Evolutionary conservation across 208 protist genomes (phyloP).

Genomic region (Lotmaria passim): DNA sequence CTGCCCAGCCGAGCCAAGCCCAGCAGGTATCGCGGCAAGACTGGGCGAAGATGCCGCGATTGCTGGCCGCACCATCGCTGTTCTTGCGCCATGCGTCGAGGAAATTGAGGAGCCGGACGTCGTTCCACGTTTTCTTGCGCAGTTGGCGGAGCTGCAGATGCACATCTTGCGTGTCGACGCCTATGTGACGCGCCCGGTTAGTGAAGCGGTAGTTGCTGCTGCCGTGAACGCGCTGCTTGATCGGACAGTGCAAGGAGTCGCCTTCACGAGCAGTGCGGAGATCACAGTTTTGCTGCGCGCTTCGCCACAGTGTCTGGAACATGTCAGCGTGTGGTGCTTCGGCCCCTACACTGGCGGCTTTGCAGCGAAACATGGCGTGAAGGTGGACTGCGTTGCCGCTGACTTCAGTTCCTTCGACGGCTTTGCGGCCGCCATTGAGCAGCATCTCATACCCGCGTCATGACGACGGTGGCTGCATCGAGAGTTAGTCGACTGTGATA

Average conservation of each 20-base stretch:
- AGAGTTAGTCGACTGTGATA: too few relatives aligned
- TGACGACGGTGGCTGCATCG: too few relatives aligned
- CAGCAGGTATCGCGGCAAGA: constrained; percentile 17
- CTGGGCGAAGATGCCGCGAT: constrained; percentile 1
- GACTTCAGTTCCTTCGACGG: constrained; percentile 33
- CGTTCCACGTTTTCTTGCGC: constrained; percentile 20
- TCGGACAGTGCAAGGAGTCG: constrained; percentile 3
- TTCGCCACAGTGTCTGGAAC: constrained; percentile 15
- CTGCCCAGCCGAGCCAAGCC: constrained; percentile 26
- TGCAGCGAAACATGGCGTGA: constrained; percentile 11
- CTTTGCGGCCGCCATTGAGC: constrained; percentile 26
- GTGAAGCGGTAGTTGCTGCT: constrained; percentile 3
- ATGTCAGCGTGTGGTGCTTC: constrained; percentile 23
- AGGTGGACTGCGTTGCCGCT: constrained; percentile 10
- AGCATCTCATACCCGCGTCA: too few relatives aligned
- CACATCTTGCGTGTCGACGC: constrained; percentile 21
- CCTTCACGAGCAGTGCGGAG: constrained; percentile 25
- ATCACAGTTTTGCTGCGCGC: constrained; percentile 22
- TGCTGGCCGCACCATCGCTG: constrained; percentile 20
- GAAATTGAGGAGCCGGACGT: constrained; percentile 25
- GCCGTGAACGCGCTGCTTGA: constrained; percentile 1
- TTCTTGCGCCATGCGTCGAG: constrained; percentile 24
- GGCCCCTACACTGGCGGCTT: constrained; percentile 28
- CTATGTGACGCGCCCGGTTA: constrained; percentile 27
- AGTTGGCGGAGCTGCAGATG: constrained; percentile 20